phyloP scores from a whole-genome alignment of 352 stramenopile genomes.

The Pythium coloratum region DNA sequence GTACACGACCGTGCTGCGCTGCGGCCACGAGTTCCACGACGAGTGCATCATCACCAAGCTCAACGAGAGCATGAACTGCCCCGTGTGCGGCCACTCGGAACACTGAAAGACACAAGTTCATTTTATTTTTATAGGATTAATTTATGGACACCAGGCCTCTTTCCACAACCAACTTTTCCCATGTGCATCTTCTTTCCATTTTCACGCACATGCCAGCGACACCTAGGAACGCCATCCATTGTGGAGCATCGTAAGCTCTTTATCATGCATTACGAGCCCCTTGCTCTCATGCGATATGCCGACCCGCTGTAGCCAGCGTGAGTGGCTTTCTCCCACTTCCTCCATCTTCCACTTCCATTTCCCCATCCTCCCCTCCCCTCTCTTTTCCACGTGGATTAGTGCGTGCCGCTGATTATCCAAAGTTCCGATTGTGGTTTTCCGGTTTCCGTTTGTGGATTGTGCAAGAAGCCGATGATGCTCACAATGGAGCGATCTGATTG shows the following conservation, averaged over 20 bases:
- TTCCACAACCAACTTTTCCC: not conserved
- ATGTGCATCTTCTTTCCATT: not conserved
- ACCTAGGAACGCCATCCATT: no score
- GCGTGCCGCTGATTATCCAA: not conserved
- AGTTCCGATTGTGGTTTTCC: no score
- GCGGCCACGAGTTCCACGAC: conserved; percentile 59
- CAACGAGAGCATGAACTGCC: conserved; percentile 48
- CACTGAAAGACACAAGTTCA: conserved; percentile 4
- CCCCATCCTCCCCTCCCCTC: not conserved
- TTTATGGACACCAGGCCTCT: conserved; percentile 2
- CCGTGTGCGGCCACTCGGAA: conserved; percentile 36
- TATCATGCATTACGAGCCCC: no score
- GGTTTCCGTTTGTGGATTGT: no score
- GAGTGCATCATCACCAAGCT: conserved; percentile 57
- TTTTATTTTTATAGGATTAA: not conserved
- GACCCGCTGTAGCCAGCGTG: not conserved
- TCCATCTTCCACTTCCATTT: not conserved
- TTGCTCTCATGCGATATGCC: not conserved
- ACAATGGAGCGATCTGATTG: not conserved
- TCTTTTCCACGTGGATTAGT: not conserved
- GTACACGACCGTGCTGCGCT: conserved; percentile 47
- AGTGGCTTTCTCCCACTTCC: not conserved
- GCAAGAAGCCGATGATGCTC: not conserved
- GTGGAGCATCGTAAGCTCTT: no score
- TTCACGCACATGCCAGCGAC: no score